Conservation (phyloP, 768 basidiomycete species). For the Lactifluus echinatus region DNA sequence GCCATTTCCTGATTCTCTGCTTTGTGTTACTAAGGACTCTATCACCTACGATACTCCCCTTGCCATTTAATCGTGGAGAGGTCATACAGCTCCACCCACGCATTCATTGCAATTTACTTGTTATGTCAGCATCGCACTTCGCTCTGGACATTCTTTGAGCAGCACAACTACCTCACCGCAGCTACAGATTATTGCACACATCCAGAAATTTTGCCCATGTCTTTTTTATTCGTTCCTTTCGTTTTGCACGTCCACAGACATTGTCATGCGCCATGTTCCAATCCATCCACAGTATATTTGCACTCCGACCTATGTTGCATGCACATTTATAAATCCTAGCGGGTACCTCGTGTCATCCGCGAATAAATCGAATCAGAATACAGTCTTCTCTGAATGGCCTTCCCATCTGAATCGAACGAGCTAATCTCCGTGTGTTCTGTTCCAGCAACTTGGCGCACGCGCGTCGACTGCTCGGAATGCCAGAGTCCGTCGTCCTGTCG, state of each 20-base stretch:
- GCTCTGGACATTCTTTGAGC: constrained; percentile 7
- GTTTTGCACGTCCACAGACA: constrained; percentile 10
- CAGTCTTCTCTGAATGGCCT: too few species aligned
- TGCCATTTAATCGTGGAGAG: constrained; percentile 10
- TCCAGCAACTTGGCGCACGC: too few species aligned
- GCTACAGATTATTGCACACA: constrained; percentile 8
- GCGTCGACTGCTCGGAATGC: neutral
- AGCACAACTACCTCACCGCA: constrained; percentile 9
- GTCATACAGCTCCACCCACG: neutral
- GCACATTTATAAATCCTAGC: constrained; percentile 2
- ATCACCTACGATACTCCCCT: constrained; percentile 5
- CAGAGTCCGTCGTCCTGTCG: neutral
- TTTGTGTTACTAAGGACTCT: constrained; percentile 12
- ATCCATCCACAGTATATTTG: neutral
- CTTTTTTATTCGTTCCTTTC: neutral
- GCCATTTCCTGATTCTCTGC: constrained; percentile 9
- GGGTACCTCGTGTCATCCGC: neutral
- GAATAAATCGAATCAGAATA: neutral
- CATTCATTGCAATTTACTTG: constrained; percentile 8
- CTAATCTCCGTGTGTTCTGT: neutral
- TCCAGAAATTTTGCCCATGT: constrained; percentile 2
- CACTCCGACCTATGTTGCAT: too few species aligned
- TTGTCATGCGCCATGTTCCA: constrained; percentile 2
- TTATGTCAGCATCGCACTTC: constrained; percentile 13
- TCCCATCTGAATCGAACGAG: neutral